Conservation (phyloP, 805 yeast species). For the Kazachstania africana region DNA sequence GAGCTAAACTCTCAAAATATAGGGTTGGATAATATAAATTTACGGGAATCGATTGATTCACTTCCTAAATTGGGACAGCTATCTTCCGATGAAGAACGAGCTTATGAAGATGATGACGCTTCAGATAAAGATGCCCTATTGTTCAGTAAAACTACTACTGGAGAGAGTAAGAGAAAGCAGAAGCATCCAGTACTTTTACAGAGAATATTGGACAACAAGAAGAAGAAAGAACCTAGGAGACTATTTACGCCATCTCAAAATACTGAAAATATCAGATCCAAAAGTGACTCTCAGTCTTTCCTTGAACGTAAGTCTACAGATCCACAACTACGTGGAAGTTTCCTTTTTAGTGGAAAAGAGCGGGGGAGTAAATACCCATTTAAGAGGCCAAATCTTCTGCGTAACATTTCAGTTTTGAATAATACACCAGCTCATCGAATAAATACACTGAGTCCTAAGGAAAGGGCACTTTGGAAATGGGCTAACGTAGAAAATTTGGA, state of each 20-base stretch:
- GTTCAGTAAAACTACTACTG: slow-evolving; percentile 5
- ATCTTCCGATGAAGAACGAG: slow-evolving; percentile 32
- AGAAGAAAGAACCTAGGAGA: slow-evolving; percentile 3
- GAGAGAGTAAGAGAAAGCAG: neutral
- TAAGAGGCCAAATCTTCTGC: slow-evolving; percentile 15
- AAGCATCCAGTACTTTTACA: slow-evolving; percentile 6
- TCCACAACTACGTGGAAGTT: slow-evolving; percentile 4
- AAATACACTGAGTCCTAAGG: slow-evolving; percentile 46
- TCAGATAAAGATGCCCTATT: slow-evolving; percentile 14
- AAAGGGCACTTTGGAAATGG: slow-evolving; percentile 89
- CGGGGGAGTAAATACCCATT: slow-evolving; percentile 1
- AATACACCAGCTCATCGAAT: slow-evolving; percentile 19
- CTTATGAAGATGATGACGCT: slow-evolving; percentile 1
- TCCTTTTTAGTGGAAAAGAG: slow-evolving; percentile 2
- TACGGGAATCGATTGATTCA: slow-evolving; percentile 8
- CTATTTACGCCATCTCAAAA: slow-evolving; percentile 8
- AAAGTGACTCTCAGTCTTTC: neutral
- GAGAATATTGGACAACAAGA: slow-evolving; percentile 7
- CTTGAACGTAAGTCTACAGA: neutral
- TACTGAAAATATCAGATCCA: neutral
- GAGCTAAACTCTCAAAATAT: neutral
- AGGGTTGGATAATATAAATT: neutral
- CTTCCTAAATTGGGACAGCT: slow-evolving; percentile 25
- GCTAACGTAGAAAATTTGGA: slow-evolving; percentile 91
- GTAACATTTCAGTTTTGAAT: slow-evolving; percentile 16